Evolutionary conservation across 441 rosid genomes (phyloP), one percentile per base, ranked within the genome.

Genomic region (Erodium texanum): DNA sequence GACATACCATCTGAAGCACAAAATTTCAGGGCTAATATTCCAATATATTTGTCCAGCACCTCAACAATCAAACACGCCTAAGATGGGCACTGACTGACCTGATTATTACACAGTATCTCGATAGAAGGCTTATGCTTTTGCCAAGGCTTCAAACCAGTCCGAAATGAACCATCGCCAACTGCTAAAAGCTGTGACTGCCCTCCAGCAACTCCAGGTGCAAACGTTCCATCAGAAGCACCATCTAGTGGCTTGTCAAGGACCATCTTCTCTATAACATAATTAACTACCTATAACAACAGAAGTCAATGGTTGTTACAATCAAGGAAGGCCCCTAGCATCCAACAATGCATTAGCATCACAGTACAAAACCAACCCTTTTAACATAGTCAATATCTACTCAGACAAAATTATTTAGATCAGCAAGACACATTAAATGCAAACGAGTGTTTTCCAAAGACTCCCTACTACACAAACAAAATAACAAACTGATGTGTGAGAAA

Each of bases 251-350:
- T 93, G 77, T 96, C 99, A 64, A 91, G 88, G 65, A 96, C 87
- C 96, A 93, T 85, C 81, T 96, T 96, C 78, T 96, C 99, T 63
- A 87, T 36, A n/a, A 96, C 98, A 82, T 96, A 96, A 81, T 87
- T 93, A 62, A 93, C 88, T 80, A 96, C 99, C 99, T 96, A 78
- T 70, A 78, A 27, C 59, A 66, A 68, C 66, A 83, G 65, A 66
- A 68, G 54, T 23, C 7, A 68, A 59, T 7, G 48, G 52, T 5
- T 64, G 12, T 65, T 38, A 65, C 67, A 36, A 65, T 64, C n/a
- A 61, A 61, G 34, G 64, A 24, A 23, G 34, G 14, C 29, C 18
- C 4, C 64, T 61, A 24, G 27, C 29, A 59, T 59, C 27, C 15
- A 50, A 50, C 63, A 59, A 24, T 59, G 29, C 11, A 59, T 59